Evolutionary conservation across 305 asterid species (phyloP).

Genomic region (Nicotiana rustica): DNA sequence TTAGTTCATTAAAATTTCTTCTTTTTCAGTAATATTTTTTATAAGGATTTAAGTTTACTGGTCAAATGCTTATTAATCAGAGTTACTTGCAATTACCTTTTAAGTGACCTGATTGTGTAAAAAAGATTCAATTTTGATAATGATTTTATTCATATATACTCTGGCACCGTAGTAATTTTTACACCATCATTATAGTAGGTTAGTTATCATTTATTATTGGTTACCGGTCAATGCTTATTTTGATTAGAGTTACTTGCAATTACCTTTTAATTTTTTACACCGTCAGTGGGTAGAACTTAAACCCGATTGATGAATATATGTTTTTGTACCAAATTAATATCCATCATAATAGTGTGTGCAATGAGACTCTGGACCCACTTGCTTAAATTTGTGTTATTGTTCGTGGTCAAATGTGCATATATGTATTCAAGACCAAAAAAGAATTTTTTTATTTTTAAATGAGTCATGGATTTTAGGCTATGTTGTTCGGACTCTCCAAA

Average conservation of each 20-base stretch:
- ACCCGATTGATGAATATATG: not conserved
- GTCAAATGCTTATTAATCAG: no score
- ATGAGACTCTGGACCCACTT: not conserved
- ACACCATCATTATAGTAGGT: no score
- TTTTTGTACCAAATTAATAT: not conserved
- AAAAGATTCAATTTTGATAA: not conserved
- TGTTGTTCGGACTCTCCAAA: no score
- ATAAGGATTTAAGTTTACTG: not conserved
- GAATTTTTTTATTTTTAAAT: not conserved
- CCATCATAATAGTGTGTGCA: not conserved
- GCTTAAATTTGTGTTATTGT: not conserved
- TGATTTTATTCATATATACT: no score
- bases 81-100: no score
- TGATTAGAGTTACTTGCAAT: no score
- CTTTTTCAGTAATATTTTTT: not conserved
- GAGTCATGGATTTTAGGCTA: not conserved
- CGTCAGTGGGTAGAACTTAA: no score
- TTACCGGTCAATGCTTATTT: no score
- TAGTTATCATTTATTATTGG: no score
- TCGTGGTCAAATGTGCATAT: not conserved
- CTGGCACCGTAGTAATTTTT: no score
- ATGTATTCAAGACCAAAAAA: not conserved
- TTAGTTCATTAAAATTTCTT: not conserved
- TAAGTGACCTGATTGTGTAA: not conserved
- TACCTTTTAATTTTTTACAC: no score